These are phyloP conservation scores for Agapanthus africanus DNA, from an alignment of 106 monocot species.

Conservation along the genomic window DNA sequence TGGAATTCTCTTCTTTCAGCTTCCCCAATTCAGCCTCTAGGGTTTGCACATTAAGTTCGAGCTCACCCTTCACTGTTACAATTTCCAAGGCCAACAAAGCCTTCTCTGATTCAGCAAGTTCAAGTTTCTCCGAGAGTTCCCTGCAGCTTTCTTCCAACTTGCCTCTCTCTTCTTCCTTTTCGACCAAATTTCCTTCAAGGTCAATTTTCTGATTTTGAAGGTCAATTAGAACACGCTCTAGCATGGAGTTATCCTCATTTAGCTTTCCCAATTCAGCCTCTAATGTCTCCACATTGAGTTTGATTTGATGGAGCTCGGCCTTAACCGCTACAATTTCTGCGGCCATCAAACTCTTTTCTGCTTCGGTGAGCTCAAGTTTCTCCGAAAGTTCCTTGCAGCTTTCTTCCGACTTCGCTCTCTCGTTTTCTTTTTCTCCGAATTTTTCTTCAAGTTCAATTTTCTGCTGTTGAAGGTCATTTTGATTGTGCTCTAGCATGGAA, in stretches of 20 bases:
- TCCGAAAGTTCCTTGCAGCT: slow-evolving; percentile 20
- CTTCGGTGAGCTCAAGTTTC: slow-evolving; percentile 30
- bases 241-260: slow-evolving; percentile 24
- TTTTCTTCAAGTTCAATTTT: slow-evolving; percentile 24
- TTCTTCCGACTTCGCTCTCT: slow-evolving; percentile 19
- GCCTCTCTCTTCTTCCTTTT: slow-evolving; percentile 30
- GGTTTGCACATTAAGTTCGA: slow-evolving; percentile 6
- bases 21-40: slow-evolving; percentile 28
- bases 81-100: slow-evolving; percentile 14
- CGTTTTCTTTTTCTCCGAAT: slow-evolving; percentile 28
- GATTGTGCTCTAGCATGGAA: slow-evolving; percentile 14
- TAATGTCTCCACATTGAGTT: neutral
- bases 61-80: slow-evolving; percentile 5
- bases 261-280: neutral
- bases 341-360: slow-evolving; percentile 22
- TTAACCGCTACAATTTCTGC: slow-evolving; percentile 16
- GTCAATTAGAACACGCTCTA: slow-evolving; percentile 18
- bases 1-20: slow-evolving; percentile 18
- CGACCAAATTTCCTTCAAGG: slow-evolving; percentile 22
- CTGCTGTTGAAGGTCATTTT: slow-evolving; percentile 8
- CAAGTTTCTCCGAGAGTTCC: slow-evolving; percentile 32
- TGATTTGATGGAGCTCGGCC: slow-evolving; percentile 12
- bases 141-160: slow-evolving; percentile 22
- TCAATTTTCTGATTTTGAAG: slow-evolving; percentile 27
- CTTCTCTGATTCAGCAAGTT: slow-evolving; percentile 28